A percentile compares a stretch with the other conserved stretches of the same genome.
Evolutionary conservation across 2,329 filamentous ascomycete genomes (phyloP).

Genomic region (Parascedosporium putredinis): DNA sequence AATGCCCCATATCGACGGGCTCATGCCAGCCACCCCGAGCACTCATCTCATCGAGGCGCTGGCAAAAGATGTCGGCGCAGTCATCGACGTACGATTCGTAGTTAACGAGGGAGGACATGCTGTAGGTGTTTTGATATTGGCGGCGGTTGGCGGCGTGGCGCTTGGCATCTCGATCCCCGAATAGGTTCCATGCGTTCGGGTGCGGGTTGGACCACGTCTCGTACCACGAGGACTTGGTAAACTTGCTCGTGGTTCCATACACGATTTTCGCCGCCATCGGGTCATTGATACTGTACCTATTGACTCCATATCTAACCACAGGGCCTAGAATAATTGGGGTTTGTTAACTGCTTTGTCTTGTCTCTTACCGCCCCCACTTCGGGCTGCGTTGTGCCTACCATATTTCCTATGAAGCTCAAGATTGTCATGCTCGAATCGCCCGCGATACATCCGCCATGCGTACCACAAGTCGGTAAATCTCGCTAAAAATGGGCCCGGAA

Average conservation of each 20-base stretch:
- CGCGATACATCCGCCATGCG: conserved; percentile 15
- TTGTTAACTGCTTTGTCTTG: not conserved
- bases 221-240: conserved; percentile 25
- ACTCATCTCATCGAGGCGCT: conserved; percentile 18
- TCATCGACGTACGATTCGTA: conserved; percentile 24
- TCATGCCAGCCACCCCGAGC: conserved; percentile 7
- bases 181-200: conserved; percentile 16
- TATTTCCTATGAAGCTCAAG: conserved; percentile 19
- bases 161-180: conserved; percentile 18
- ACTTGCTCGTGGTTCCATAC: conserved; percentile 20
- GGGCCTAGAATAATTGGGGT: conserved; percentile 15
- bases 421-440: conserved; percentile 19
- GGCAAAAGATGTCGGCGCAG: conserved; percentile 18
- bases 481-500: conserved; percentile 18
- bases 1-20: conserved; percentile 21
- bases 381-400: conserved; percentile 12
- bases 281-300: conserved; percentile 35
- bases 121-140: conserved; percentile 20
- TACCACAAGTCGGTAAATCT: conserved; percentile 21
- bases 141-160: conserved; percentile 18
- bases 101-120: conserved; percentile 22
- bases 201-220: conserved; percentile 15
- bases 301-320: conserved; percentile 35
- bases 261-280: conserved; percentile 26
- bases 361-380: not conserved